Percentiles rank a stretch among this genome's conserved stretches.
These are phyloP conservation scores for Vararia minispora DNA, from an alignment of 768 basidiomycete genomes.

Conservation along the genomic window DNA sequence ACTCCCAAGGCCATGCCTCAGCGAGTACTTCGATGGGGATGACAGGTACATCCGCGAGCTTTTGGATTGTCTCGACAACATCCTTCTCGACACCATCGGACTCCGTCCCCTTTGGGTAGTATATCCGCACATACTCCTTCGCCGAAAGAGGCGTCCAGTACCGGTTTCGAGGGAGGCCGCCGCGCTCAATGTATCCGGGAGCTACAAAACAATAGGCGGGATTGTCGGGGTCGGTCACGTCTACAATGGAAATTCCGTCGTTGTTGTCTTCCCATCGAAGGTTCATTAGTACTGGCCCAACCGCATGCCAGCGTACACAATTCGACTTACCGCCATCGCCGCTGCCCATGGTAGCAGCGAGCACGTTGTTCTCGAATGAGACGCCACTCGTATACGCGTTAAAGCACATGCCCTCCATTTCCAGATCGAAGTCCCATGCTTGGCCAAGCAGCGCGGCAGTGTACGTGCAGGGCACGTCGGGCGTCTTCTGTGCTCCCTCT, in stretches of 20 bases:
- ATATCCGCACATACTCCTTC: neutral
- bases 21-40: neutral
- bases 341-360: conserved; percentile 19
- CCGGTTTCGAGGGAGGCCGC: neutral
- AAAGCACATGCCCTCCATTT: conserved; percentile 5
- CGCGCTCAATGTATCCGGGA: neutral
- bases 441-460: conserved; percentile 20
- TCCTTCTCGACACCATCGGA: neutral
- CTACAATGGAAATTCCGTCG: conserved; percentile 3
- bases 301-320: neutral
- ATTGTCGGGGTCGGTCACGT: conserved; percentile 2
- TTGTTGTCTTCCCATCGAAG: neutral
- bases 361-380: conserved; percentile 10
- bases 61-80: neutral
- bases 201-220: conserved; percentile 3
- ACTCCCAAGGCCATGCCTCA: conserved; percentile 7
- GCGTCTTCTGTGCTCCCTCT: conserved; percentile 12
- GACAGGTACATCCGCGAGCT: neutral
- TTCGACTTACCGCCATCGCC: conserved; percentile 19
- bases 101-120: neutral
- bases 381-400: conserved; percentile 14
- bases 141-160: neutral
- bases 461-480: conserved; percentile 24
- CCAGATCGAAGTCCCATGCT: conserved; percentile 22
- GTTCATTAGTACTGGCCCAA: neutral